Evolutionary conservation across 495 filamentous ascomycete genomes (phyloP).

Genomic region (Paragyromitra xinjiangensis): DNA sequence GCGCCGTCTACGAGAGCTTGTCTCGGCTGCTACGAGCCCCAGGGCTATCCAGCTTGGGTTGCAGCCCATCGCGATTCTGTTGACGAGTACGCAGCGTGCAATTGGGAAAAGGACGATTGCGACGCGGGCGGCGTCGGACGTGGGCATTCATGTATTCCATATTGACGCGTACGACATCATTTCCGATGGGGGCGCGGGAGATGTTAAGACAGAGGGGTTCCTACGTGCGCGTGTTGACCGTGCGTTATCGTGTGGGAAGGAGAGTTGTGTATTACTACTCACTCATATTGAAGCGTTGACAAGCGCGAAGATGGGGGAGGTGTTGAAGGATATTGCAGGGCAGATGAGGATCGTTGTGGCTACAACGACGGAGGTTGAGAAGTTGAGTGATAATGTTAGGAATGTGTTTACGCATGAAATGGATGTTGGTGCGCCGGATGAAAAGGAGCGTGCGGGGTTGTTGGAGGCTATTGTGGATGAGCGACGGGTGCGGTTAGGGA

Average conservation of each 20-base stretch:
- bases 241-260: conserved; percentile 84
- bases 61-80: conserved; percentile 84
- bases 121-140: conserved; percentile 78
- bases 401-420: conserved; percentile 95
- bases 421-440: conserved; percentile 91
- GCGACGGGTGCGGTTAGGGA: conserved; percentile 73
- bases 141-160: conserved; percentile 87
- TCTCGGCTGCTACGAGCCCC: conserved; percentile 86
- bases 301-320: conserved; percentile 84
- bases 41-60: conserved; percentile 84
- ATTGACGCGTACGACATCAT: conserved; percentile 94
- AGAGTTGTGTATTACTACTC: conserved; percentile 82
- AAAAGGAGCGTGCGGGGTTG: conserved; percentile 89
- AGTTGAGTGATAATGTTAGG: conserved; percentile 86
- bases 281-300: conserved; percentile 89
- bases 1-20: conserved; percentile 80
- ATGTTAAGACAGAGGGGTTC: conserved; percentile 91
- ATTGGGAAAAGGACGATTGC: conserved; percentile 88
- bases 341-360: conserved; percentile 83
- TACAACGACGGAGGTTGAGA: conserved; percentile 93
- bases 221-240: conserved; percentile 86
- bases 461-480: conserved; percentile 78
- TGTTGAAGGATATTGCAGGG: conserved; percentile 78
- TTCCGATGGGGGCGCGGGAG: conserved; percentile 84
- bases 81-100: conserved; percentile 87